Evolutionary conservation across 371 early-diverging fungal genomes (phyloP).

Genomic region (Mortierella sp.): DNA sequence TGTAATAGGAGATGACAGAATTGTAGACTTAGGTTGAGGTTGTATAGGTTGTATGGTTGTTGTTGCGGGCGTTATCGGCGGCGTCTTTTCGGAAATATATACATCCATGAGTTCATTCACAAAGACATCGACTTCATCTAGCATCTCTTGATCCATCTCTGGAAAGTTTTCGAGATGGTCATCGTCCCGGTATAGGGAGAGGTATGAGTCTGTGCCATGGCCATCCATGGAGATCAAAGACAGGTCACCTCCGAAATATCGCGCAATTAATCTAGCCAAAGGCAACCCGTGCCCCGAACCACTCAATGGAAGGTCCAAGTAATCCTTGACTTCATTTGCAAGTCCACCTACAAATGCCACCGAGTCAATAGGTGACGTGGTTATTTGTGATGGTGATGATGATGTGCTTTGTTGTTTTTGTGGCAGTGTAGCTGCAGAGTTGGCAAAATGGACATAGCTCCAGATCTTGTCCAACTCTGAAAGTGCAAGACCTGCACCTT

Average conservation of each 20-base stretch:
- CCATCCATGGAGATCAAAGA: constrained; percentile 79
- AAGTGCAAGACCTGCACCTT: constrained; percentile 69
- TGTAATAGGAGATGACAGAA: not conserved
- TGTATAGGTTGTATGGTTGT: not conserved
- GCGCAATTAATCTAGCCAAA: constrained; percentile 52
- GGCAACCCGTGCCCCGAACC: constrained; percentile 64
- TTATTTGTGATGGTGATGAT: constrained; percentile 14
- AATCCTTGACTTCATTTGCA: constrained; percentile 43
- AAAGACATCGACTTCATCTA: constrained; percentile 45
- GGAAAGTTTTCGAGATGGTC: constrained; percentile 66
- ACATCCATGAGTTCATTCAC: constrained; percentile 44
- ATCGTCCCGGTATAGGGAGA: constrained; percentile 73
- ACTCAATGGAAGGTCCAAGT: constrained; percentile 61
- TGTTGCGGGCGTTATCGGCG: not conserved
- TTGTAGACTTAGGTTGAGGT: not conserved
- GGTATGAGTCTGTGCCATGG: constrained; percentile 80
- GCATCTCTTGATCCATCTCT: constrained; percentile 46
- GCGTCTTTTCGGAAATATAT: not conserved
- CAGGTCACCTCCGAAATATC: constrained; percentile 83
- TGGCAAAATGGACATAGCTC: constrained; percentile 56
- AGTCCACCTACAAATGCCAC: constrained; percentile 56
- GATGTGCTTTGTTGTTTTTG: constrained; percentile 17
- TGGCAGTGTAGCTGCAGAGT: not conserved
- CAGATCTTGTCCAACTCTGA: constrained; percentile 62
- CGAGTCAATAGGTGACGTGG: constrained; percentile 27